Evolutionary conservation across 371 early-diverging fungal species (phyloP).

Genomic region (Cokeromyces recurvatus): DNA sequence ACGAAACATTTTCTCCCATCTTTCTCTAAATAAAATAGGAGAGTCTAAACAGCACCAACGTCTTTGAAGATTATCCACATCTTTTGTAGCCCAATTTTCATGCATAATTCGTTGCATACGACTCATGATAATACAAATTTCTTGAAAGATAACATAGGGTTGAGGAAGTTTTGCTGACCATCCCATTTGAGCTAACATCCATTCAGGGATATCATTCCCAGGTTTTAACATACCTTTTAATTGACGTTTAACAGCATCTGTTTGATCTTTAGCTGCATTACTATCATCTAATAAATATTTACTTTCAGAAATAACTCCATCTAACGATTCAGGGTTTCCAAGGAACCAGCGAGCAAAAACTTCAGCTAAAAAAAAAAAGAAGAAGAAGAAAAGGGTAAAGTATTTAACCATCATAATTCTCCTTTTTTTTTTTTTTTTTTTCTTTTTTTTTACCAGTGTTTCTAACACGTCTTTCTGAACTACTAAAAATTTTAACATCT

Average conservation of each 20-base stretch:
- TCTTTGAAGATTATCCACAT: slow-evolving; percentile 56
- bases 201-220: slow-evolving; percentile 44
- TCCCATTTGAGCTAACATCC: slow-evolving; percentile 31
- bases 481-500: slow-evolving; percentile 82
- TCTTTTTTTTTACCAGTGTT: slow-evolving; percentile 59
- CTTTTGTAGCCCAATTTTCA: slow-evolving; percentile 61
- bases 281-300: slow-evolving; percentile 94
- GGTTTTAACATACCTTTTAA: slow-evolving; percentile 56
- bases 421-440: background rate
- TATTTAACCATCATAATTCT: too few species aligned
- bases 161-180: slow-evolving; percentile 58
- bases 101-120: slow-evolving; percentile 72
- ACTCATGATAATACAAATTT: slow-evolving; percentile 66
- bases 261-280: slow-evolving; percentile 91
- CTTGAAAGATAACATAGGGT: slow-evolving; percentile 63
- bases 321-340: slow-evolving; percentile 51
- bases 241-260: slow-evolving; percentile 79
- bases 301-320: slow-evolving; percentile 64
- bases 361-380: slow-evolving; percentile 41
- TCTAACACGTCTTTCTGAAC: slow-evolving; percentile 86
- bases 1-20: slow-evolving; percentile 93
- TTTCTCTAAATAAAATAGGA: slow-evolving; percentile 75
- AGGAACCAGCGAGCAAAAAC: slow-evolving; percentile 78
- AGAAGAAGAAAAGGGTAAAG: too few species aligned
- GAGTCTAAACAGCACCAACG: slow-evolving; percentile 83